Conservation (phyloP, 805 yeast species). For the Cyberlindnera petersonii region DNA sequence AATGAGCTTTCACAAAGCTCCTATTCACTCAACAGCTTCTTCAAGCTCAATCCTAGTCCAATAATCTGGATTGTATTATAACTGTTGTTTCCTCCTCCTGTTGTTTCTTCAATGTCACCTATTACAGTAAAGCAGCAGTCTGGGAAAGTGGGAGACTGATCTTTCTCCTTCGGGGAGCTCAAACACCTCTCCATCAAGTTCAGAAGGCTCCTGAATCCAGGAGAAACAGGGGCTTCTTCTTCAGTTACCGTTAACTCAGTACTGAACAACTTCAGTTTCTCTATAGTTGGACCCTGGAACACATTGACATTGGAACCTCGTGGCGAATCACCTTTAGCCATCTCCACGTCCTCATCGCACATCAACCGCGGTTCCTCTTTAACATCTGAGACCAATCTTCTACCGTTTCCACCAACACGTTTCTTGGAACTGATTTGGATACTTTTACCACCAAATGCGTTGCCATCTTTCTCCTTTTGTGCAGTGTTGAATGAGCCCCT, state of each 20-base stretch:
- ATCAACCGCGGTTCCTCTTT: too few species aligned
- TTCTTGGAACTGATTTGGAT: not conserved
- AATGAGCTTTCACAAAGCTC: too few species aligned
- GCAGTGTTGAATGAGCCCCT: not conserved
- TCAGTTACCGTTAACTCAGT: not conserved
- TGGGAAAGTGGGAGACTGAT: not conserved
- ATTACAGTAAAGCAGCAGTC: conserved; percentile 3
- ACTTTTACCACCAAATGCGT: not conserved
- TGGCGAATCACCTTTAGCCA: not conserved
- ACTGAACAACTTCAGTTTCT: not conserved
- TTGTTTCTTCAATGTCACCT: not conserved
- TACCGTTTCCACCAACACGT: too few species aligned
- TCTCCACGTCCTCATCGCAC: conserved; percentile 2
- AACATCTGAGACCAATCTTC: too few species aligned
- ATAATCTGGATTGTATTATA: conserved; percentile 1
- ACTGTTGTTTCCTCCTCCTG: not conserved
- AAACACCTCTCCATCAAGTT: not conserved
- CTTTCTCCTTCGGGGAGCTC: not conserved
- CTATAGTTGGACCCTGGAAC: not conserved
- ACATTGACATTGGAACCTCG: not conserved
- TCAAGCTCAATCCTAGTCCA: conserved; percentile 7
- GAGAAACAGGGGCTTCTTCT: not conserved
- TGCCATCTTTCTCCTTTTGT: not conserved
- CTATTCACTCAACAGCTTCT: conserved; percentile 1
- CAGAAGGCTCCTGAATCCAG: not conserved